Conservation (phyloP, 805 yeast species). For the Pichia thaimueangensis region DNA sequence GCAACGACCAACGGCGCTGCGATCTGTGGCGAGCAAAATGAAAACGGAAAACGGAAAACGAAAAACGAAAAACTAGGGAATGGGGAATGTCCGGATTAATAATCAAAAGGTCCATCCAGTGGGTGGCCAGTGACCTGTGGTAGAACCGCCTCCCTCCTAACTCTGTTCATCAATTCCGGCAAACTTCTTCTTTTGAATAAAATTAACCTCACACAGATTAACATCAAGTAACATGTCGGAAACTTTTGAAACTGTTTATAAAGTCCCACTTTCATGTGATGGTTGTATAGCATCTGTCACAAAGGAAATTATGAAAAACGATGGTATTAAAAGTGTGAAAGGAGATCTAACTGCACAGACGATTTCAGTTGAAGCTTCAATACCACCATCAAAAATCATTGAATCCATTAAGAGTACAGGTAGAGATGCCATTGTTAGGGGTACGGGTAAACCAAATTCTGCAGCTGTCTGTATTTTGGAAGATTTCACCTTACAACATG, state of each 20-base stretch:
- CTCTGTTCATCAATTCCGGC: too few relatives aligned
- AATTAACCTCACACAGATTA: too few relatives aligned
- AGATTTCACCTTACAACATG: slow-evolving; percentile 44
- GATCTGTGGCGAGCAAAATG: too few relatives aligned
- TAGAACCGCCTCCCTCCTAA: too few relatives aligned
- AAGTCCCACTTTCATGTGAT: slow-evolving; percentile 79
- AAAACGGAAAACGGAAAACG: too few relatives aligned
- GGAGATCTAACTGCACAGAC: slow-evolving; percentile 54
- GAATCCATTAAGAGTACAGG: slow-evolving; percentile 66
- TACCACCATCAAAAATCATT: slow-evolving; percentile 73
- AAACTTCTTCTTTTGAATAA: not conserved
- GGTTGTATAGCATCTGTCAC: slow-evolving; percentile 59
- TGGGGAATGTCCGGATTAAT: too few relatives aligned
- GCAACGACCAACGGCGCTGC: too few relatives aligned
- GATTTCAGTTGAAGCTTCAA: slow-evolving; percentile 61
- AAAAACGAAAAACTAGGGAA: too few relatives aligned
- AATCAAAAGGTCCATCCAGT: too few relatives aligned
- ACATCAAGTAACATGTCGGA: not conserved
- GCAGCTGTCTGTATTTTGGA: slow-evolving; percentile 92
- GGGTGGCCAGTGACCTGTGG: too few relatives aligned
- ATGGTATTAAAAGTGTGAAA: slow-evolving; percentile 45
- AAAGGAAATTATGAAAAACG: slow-evolving; percentile 43
- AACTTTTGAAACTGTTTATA: slow-evolving; percentile 52
- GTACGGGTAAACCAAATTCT: slow-evolving; percentile 78
- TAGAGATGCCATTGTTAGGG: slow-evolving; percentile 85